A percentile compares a stretch with the other conserved stretches of the same genome.
Evolutionary conservation across 441 rosid species (phyloP).

Genomic region (Jatropha multifida): DNA sequence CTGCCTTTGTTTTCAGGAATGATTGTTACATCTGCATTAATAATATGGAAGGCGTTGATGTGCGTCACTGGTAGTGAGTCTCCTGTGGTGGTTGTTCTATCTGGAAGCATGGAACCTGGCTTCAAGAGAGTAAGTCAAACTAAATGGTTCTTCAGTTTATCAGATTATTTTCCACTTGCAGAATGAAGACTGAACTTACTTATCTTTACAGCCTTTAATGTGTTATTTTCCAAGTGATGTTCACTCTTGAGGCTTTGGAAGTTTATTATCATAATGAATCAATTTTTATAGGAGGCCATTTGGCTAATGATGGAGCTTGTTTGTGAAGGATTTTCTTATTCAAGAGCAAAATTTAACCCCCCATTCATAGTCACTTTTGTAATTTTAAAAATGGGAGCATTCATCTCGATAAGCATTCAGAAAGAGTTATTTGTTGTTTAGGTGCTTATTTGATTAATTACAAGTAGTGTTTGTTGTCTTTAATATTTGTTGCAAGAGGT

Average conservation of each 20-base stretch:
- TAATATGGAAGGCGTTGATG: conserved; percentile 96
- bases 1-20: conserved; percentile 46
- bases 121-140: conserved; percentile 70
- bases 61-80: conserved; percentile 89
- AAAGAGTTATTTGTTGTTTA: neutral
- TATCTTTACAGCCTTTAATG: neutral
- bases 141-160: neutral
- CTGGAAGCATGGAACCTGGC: conserved; percentile 99
- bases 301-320: neutral
- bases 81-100: conserved; percentile 91
- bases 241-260: neutral
- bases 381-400: neutral
- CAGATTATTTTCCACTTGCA: neutral
- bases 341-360: neutral
- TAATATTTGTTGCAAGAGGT: neutral
- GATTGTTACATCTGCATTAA: conserved; percentile 89
- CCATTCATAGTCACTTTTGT: neutral
- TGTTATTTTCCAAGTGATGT: neutral
- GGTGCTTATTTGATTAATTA: neutral
- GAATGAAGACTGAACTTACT: neutral
- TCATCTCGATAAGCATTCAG: neutral
- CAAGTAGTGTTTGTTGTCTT: too few relatives aligned
- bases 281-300: neutral
- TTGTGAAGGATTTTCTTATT: neutral
- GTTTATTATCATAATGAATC: neutral